Evolutionary conservation across 2,329 filamentous ascomycete species (phyloP), one percentile per base, ranked within the genome.

Genomic region (Clarireedia paspali): DNA sequence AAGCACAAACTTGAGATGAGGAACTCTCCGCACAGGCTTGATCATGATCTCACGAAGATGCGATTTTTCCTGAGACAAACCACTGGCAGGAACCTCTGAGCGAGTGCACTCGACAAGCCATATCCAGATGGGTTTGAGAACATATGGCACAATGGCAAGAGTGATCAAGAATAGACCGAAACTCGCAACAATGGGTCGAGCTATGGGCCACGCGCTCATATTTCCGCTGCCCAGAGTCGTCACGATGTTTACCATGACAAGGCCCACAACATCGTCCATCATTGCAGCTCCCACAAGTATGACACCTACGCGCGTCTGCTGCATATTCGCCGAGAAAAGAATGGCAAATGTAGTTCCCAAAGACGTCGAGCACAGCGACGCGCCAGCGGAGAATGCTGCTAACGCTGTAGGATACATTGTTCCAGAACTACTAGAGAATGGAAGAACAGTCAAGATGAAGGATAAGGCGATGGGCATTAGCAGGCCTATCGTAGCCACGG

Each of bases 201-300:
- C 57, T 53, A 57, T 57, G 23, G 57, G 40, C 60, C 60, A 63
- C 4, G 47, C 60, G 47, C 44, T 48, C 39, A 24, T 55, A 10
- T 42, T 24, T 15, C 59, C 60, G 45, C 26, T 27, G 6, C 70
- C 85, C 0, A 92, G 73, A 47, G 83, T 84, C 0, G 85, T 80
- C 23, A 94, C 85, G 47, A 92, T 78, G 61, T 89, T 82, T 0
- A 90, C 85, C 81, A 92, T 87, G 6, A 91, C 81, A 9, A 92
- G 72, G 0, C 87, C 88, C 1, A 88, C 79, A 0, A 92, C 84
- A 70, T 94, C 88, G 66, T 94, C 89, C 72, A 94, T 81, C 81
- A 94, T 88, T 0, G 88, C 89, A 1, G 87, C 88, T 57, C 81
- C 84, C 2, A 81, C 81, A 0, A 91, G 75, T 0, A 94, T 80